These are phyloP conservation scores for Colletotrichum magnum DNA, from an alignment of 2,329 filamentous ascomycete genomes.

Conservation along the genomic window DNA sequence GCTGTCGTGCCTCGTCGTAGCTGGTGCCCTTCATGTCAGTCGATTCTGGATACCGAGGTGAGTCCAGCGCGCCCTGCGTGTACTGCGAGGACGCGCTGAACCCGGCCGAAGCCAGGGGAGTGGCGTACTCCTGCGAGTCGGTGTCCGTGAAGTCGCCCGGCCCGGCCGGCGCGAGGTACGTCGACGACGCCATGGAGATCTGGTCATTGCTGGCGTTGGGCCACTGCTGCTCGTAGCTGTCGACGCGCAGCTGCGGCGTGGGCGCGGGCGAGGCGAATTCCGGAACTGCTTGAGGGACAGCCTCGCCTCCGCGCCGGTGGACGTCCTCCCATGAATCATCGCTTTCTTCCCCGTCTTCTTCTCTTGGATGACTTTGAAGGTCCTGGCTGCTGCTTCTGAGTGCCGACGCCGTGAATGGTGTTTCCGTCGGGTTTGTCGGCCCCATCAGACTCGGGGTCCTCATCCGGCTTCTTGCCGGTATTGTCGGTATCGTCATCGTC, in stretches of 20 bases:
- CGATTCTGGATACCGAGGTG: slow-evolving; percentile 11
- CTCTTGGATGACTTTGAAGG: slow-evolving; percentile 36
- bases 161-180: slow-evolving; percentile 9
- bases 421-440: slow-evolving; percentile 7
- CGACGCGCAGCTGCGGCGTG: slow-evolving; percentile 27
- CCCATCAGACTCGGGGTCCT: background rate
- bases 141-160: slow-evolving; percentile 36
- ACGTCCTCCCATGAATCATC: slow-evolving; percentile 40
- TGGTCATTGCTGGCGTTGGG: slow-evolving; percentile 33
- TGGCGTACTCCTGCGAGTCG: slow-evolving; percentile 36
- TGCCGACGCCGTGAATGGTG: slow-evolving; percentile 19
- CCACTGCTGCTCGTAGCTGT: slow-evolving; percentile 33
- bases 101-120: slow-evolving; percentile 33
- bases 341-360: slow-evolving; percentile 39
- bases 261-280: background rate
- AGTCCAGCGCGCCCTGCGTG: slow-evolving; percentile 22
- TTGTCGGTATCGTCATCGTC: slow-evolving; percentile 2
- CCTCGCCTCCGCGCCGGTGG: slow-evolving; percentile 17
- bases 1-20: slow-evolving; percentile 8
- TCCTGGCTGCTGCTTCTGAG: slow-evolving; percentile 25
- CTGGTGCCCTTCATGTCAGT: slow-evolving; percentile 19
- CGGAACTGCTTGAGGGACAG: background rate
- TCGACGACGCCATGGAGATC: slow-evolving; percentile 30
- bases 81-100: slow-evolving; percentile 34
- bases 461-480: slow-evolving; percentile 21